Evolutionary conservation across 2,329 filamentous ascomycete species (phyloP).

Genomic region (Ilyonectria robusta): DNA sequence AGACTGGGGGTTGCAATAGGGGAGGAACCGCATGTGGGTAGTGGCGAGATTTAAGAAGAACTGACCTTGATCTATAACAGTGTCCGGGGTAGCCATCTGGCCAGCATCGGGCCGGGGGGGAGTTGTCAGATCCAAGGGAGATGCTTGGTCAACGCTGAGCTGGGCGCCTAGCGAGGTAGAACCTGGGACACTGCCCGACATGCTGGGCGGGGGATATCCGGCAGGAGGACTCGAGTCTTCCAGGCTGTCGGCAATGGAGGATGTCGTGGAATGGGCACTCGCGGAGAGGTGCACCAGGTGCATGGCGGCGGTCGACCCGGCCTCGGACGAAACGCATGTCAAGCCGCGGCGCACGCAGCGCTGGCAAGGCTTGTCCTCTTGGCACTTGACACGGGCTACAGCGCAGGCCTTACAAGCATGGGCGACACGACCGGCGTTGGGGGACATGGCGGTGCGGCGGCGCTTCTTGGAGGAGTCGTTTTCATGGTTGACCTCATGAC

Average conservation of each 20-base stretch:
- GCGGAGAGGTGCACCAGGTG: slow-evolving; percentile 61
- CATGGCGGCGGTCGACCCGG: slow-evolving; percentile 58
- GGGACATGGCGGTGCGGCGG: slow-evolving; percentile 60
- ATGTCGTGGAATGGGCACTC: slow-evolving; percentile 50
- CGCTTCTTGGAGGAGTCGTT: slow-evolving; percentile 64
- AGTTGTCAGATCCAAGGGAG: slow-evolving; percentile 34
- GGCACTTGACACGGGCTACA: slow-evolving; percentile 67
- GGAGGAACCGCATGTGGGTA: neutral
- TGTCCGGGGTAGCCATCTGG: slow-evolving; percentile 42
- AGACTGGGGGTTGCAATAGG: too few species aligned
- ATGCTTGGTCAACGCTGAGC: slow-evolving; percentile 30
- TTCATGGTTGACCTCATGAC: slow-evolving; percentile 66
- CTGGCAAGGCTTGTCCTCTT: slow-evolving; percentile 68
- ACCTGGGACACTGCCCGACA: slow-evolving; percentile 23
- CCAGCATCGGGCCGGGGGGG: slow-evolving; percentile 33
- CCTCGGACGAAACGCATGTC: slow-evolving; percentile 57
- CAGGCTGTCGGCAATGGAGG: slow-evolving; percentile 40
- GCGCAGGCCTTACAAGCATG: slow-evolving; percentile 68
- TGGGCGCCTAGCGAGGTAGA: slow-evolving; percentile 29
- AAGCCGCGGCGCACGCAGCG: slow-evolving; percentile 64
- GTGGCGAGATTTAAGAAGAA: neutral
- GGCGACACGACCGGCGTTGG: slow-evolving; percentile 64
- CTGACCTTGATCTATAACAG: slow-evolving; percentile 36
- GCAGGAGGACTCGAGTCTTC: slow-evolving; percentile 36
- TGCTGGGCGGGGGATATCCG: slow-evolving; percentile 24